Evolutionary conservation across 192 early-diverging fungal species (phyloP), one percentile per base, ranked within the genome.

Genomic region (Obelidium mucronatum): DNA sequence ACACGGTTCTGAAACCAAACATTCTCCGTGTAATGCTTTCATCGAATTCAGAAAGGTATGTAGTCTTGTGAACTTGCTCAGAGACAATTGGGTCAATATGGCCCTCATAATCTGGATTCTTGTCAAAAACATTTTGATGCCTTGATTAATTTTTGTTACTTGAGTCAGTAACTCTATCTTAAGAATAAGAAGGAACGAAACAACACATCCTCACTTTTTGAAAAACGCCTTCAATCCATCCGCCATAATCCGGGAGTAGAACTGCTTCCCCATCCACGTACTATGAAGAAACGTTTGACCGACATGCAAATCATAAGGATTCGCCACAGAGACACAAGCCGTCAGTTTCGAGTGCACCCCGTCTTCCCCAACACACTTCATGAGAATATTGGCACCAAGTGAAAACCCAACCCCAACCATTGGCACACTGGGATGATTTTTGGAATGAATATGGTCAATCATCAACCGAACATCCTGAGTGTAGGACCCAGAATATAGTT

Each of bases 381-480:
- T 90, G 40, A 99, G 72, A 48, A 99, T 88, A 78, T 99, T 99
- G 28, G 95, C 89, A 31, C 97, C 97, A 59, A 99, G 85, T 40
- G 93, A 95, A 80, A 94, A 99, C 2, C 97, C 97, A 64, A 95
- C 81, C n/a, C 90, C 94, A 64, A 95, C 82, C 42, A 97, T 67
- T 26, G 91, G 87, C 31, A 92, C 87, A 34, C 81, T 68, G 1
- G 94, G 90, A 44, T 90, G 80, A 30, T 73, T 81, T 17, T 92
- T 73, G 2, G 85, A 87, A 60, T 86, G 77, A n/a, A 74, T 74
- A n/a, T 44, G 60, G 39, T 19, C 17, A 15, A 74, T 44, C 72
- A 74, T 74, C 28, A 26, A 35, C 37, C 90, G 84, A 17, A 92
- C 44, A 86, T 99, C 97, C 0, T 93, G 88, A 2, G 96, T 97